Evolutionary conservation across 108 stramenopile species (phyloP), one percentile per base, ranked within the genome.

Genomic region (Cyclotella sp.): DNA sequence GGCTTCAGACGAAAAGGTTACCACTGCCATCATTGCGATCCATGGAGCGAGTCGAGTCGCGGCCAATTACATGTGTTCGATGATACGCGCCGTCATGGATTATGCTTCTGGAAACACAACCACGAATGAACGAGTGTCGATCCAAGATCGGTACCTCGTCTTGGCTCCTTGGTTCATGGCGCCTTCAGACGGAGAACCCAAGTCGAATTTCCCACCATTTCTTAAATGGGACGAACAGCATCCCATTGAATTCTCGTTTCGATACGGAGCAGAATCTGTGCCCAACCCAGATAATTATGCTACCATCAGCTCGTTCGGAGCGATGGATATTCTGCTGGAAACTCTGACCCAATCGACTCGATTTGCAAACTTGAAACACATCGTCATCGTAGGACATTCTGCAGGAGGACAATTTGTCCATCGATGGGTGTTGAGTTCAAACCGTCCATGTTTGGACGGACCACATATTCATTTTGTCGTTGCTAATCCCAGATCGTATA

Each of bases 341-440:
- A 57, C 66, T 40, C 42, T 91, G 12, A 42, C 70, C 15, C 67
- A 75, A 22, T 72, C 52, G 11, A 26, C 40, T 13, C 54, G 63
- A 18, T 88, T 89, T 76, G 89, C 88, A 11, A 68, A 72, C n/a
- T 70, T 91, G 72, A 19, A 80, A 67, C 66, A 69, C 14, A 77
- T 95, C 18, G 77, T 88, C 13, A 78, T 93, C 3, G 88, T 84
- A 11, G 94, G 94, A 13, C 94, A 95, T 81, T 90, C 89, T 18
- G 92, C 94, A 19, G 92, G 94, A 40, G 94, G 90, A 11, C 94
- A 95, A 72, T 74, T 87, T 22, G 70, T 84, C 4, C 94, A 95
- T 27, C 85, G 92, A 22, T 95, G 91, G 91, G 88, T 85, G 26
- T 64, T 95, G 12, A 81, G 88, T 3, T 93, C 94, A 29, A 78